These are phyloP conservation scores for Phytophthora foliorum DNA, from an alignment of 352 stramenopile species.

Conservation along the genomic window DNA sequence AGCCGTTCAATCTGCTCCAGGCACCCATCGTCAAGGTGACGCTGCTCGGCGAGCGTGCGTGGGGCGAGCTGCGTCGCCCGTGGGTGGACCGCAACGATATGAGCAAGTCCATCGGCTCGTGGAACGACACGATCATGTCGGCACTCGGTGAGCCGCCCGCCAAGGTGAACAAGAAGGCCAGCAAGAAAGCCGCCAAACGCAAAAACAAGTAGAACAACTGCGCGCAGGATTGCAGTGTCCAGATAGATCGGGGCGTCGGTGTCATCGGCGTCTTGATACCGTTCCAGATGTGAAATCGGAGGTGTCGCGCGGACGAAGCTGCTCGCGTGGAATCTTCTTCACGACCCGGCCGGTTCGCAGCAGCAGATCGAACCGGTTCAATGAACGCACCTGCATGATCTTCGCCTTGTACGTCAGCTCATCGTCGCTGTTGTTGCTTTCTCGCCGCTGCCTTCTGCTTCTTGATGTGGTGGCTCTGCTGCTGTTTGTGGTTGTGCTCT, in stretches of 20 bases:
- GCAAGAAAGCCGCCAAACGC: slow-evolving; percentile 76
- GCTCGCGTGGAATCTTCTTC: slow-evolving; percentile 52
- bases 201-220: slow-evolving; percentile 64
- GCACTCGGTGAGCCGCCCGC: slow-evolving; percentile 64
- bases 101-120: slow-evolving; percentile 73
- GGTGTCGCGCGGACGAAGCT: slow-evolving; percentile 45
- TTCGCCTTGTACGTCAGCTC: slow-evolving; percentile 59
- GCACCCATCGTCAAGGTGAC: slow-evolving; percentile 72
- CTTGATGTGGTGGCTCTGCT: slow-evolving; percentile 4
- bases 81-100: slow-evolving; percentile 76
- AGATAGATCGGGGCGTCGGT: slow-evolving; percentile 9
- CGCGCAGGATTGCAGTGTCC: too few relatives aligned
- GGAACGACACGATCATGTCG: slow-evolving; percentile 84
- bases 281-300: slow-evolving; percentile 33
- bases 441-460: slow-evolving; percentile 3
- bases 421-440: slow-evolving; percentile 21
- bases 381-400: slow-evolving; percentile 49
- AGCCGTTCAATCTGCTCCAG: slow-evolving; percentile 82
- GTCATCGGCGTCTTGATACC: slow-evolving; percentile 17
- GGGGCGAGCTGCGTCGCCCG: slow-evolving; percentile 81
- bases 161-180: slow-evolving; percentile 73
- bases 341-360: slow-evolving; percentile 54
- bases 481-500: not conserved
- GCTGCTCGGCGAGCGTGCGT: slow-evolving; percentile 69
- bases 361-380: slow-evolving; percentile 56